Evolutionary conservation across 2,329 filamentous ascomycete genomes (phyloP).

Genomic region (Colletotrichum lupini): DNA sequence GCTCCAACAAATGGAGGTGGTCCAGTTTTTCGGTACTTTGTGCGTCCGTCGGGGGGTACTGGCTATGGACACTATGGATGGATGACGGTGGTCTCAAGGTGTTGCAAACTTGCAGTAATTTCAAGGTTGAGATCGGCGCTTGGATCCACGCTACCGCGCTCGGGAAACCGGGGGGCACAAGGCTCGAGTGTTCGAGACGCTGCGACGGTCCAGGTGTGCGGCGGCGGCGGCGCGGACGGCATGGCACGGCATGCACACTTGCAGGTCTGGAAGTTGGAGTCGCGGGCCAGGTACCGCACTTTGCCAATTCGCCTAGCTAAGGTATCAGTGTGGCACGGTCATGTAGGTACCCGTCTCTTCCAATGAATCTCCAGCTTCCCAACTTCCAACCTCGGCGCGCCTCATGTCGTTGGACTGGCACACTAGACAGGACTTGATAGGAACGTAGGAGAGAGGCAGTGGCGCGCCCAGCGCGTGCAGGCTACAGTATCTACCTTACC

Average conservation of each 20-base stretch:
- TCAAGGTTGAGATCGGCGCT: constrained; percentile 33
- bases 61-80: no score
- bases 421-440: no score
- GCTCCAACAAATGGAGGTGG: not conserved
- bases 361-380: no score
- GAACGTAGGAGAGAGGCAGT: no score
- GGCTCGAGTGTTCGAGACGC: constrained; percentile 14
- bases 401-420: no score
- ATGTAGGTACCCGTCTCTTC: not conserved
- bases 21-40: not conserved
- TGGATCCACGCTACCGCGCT: constrained; percentile 30
- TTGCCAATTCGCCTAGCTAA: no score
- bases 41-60: no score
- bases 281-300: no score
- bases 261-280: no score
- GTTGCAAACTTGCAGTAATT: not conserved
- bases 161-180: constrained; percentile 2
- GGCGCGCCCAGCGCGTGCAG: no score
- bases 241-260: not conserved
- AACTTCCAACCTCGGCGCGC: no score
- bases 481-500: not conserved
- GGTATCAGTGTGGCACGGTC: not conserved
- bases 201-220: not conserved
- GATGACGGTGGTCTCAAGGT: not conserved
- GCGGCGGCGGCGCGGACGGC: no score